phyloP scores from a whole-genome alignment of 129 eudicot species.

The Rutidosis leptorrhynchoides region DNA sequence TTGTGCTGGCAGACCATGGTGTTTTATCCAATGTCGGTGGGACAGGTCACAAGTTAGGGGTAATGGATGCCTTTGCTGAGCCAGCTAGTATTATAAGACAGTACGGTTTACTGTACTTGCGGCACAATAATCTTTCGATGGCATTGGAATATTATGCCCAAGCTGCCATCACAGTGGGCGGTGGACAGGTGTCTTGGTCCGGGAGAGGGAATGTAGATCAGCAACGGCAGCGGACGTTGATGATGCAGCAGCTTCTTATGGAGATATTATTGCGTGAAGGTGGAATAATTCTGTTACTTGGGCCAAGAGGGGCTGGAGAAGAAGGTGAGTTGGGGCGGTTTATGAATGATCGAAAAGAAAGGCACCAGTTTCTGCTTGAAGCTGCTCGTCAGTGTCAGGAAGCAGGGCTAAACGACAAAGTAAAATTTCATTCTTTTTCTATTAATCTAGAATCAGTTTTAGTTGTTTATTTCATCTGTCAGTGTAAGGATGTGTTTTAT shows the following conservation, averaged over 20 bases:
- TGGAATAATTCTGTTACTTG: conserved; percentile 74
- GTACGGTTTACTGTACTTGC: conserved; percentile 72
- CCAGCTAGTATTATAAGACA: conserved; percentile 81
- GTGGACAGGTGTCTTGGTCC: conserved; percentile 80
- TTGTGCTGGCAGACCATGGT: conserved; percentile 79
- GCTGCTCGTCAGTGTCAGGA: conserved; percentile 93
- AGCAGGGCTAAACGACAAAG: conserved; percentile 85
- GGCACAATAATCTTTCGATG: conserved; percentile 61
- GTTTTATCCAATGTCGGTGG: conserved; percentile 58
- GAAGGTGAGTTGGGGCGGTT: conserved; percentile 78
- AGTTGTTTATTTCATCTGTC: not conserved
- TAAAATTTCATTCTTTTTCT: conserved; percentile 30
- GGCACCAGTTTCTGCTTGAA: conserved; percentile 81
- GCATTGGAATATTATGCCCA: conserved; percentile 91
- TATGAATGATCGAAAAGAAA: conserved; percentile 51
- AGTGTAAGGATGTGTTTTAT: not conserved
- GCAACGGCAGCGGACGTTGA: conserved; percentile 76
- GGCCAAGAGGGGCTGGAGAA: conserved; percentile 86
- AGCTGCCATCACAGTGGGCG: conserved; percentile 92
- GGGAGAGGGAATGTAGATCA: conserved; percentile 78
- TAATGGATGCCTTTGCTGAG: conserved; percentile 92
- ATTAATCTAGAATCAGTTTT: not conserved
- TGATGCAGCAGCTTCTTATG: conserved; percentile 80
- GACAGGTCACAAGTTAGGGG: conserved; percentile 60
- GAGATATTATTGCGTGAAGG: conserved; percentile 71